phyloP scores from a whole-genome alignment of 148 eudicot species.

The Camellia japonica region DNA sequence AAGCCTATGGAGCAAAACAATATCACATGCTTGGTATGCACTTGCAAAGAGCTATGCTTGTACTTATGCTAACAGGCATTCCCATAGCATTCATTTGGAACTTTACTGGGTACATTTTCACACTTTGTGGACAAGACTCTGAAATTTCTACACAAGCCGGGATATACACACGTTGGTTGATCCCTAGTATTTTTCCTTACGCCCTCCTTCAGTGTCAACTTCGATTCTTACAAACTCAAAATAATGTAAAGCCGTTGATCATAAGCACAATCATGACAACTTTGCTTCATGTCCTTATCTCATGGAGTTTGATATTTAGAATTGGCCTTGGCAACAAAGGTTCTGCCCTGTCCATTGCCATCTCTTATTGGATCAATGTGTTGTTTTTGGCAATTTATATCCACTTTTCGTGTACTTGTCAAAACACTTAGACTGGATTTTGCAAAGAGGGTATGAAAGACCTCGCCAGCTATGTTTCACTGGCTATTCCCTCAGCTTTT shows the following conservation, averaged over 20 bases:
- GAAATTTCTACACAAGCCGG: conserved; percentile 37
- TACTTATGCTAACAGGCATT: conserved; percentile 23
- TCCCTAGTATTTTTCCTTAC: conserved; percentile 40
- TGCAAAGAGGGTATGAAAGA: conserved; percentile 34
- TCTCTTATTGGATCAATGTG: conserved; percentile 42
- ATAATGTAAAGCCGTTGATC: conserved; percentile 37
- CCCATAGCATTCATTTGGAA: conserved; percentile 33
- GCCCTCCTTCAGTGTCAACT: conserved; percentile 31
- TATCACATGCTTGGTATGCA: conserved; percentile 40
- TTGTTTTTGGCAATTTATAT: conserved; percentile 39
- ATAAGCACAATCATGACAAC: conserved; percentile 21
- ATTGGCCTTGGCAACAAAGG: conserved; percentile 32
- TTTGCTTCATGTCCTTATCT: conserved; percentile 8
- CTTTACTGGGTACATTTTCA: conserved; percentile 22
- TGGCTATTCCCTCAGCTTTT: conserved; percentile 42
- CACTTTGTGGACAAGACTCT: conserved; percentile 29
- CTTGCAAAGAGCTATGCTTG: conserved; percentile 38
- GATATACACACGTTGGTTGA: conserved; percentile 28
- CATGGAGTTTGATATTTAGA: conserved; percentile 29
- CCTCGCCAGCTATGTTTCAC: conserved; percentile 24
- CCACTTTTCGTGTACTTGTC: conserved; percentile 27
- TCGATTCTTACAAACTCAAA: conserved; percentile 39
- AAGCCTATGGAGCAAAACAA: conserved; percentile 43
- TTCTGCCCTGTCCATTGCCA: conserved; percentile 35
- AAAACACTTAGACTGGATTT: conserved; percentile 47